Evolutionary conservation across 306 rosid species (phyloP).

Genomic region (Corylus heterophylla): DNA sequence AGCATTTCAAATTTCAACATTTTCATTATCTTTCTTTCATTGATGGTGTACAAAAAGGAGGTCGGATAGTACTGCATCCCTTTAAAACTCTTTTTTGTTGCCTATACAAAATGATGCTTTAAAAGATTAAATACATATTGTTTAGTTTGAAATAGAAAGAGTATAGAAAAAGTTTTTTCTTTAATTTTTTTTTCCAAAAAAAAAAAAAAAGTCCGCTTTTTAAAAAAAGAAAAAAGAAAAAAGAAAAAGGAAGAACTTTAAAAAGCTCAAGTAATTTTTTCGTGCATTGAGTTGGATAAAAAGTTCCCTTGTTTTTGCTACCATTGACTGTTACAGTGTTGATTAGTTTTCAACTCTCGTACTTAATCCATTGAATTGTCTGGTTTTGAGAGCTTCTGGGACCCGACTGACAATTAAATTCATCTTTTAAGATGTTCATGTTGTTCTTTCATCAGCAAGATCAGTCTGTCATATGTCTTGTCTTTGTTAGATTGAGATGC

Average conservation of each 20-base stretch:
- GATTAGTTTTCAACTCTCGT: conserved; percentile 34
- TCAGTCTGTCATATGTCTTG: conserved; percentile 44
- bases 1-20: too few species aligned
- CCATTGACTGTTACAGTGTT: conserved; percentile 79
- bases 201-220: conserved; percentile 47
- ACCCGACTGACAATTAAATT: conserved; percentile 48
- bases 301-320: conserved; percentile 62
- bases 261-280: conserved; percentile 58
- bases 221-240: conserved; percentile 12
- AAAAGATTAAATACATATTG: background rate
- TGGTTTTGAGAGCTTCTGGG: conserved; percentile 43
- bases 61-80: too few species aligned
- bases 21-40: too few species aligned
- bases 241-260: conserved; percentile 40
- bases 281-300: conserved; percentile 65
- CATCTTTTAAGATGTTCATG: conserved; percentile 50
- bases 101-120: background rate
- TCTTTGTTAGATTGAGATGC: conserved; percentile 43
- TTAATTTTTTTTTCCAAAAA: background rate
- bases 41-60: too few species aligned
- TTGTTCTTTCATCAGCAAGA: conserved; percentile 54
- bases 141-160: conserved; percentile 6
- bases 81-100: too few species aligned
- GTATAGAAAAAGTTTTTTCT: background rate
- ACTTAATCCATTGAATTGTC: conserved; percentile 17